These are phyloP conservation scores for Penicillium atrosanguineum DNA, from an alignment of 495 filamentous ascomycete species.

Conservation along the genomic window DNA sequence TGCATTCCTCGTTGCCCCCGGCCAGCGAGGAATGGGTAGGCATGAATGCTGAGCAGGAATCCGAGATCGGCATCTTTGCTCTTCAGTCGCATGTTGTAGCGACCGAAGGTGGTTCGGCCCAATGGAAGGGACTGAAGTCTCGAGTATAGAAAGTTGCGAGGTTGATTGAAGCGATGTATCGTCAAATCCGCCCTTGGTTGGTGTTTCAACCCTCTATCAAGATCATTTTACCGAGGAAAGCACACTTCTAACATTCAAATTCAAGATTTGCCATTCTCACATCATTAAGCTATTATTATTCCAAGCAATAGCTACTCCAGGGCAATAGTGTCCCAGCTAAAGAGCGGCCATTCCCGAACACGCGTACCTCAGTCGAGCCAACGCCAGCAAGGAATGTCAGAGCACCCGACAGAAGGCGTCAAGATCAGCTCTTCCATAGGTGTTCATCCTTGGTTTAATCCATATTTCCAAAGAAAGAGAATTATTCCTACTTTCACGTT, in stretches of 20 bases:
- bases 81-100: neutral
- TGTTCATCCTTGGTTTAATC: neutral
- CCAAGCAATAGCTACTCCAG: neutral
- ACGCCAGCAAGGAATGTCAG: conserved; percentile 13
- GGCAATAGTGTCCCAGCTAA: conserved; percentile 2
- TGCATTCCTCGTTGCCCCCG: conserved; percentile 18
- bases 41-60: conserved; percentile 27
- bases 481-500: conserved; percentile 1
- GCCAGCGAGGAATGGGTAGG: conserved; percentile 22
- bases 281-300: neutral
- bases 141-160: neutral
- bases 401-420: conserved; percentile 7
- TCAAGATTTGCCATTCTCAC: no score
- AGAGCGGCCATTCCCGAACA: conserved; percentile 26
- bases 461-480: neutral
- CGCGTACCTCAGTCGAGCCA: conserved; percentile 22
- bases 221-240: neutral
- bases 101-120: neutral
- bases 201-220: neutral
- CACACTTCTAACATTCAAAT: neutral
- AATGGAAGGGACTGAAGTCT: neutral
- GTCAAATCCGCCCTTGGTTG: neutral
- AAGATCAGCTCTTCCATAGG: conserved; percentile 1
- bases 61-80: conserved; percentile 11
- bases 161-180: neutral